Conservation (phyloP, 1,284 basidiomycete species). For the Porogramme epimiltina region DNA sequence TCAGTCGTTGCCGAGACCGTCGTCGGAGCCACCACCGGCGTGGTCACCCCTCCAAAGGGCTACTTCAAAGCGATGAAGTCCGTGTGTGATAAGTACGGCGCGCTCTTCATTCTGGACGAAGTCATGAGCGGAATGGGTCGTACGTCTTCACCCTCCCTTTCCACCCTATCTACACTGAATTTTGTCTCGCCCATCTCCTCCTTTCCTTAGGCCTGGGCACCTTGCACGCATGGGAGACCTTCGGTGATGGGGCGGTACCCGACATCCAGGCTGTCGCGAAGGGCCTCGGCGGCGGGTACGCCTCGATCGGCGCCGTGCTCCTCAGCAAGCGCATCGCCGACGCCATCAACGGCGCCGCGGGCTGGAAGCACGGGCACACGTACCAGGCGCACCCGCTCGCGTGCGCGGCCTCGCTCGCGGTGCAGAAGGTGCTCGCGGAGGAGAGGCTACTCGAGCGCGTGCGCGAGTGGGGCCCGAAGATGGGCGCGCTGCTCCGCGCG, state of each 20-base stretch:
- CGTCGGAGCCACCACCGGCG: conserved; percentile 82
- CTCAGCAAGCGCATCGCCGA: conserved; percentile 72
- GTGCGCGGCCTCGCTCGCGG: conserved; percentile 78
- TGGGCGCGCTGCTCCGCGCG: conserved; percentile 56
- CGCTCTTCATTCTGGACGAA: conserved; percentile 86
- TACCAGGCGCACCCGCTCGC: conserved; percentile 77
- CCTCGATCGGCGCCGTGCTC: conserved; percentile 80
- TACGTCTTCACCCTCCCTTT: conserved; percentile 35
- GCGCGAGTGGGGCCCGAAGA: conserved; percentile 60
- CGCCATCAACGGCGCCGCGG: conserved; percentile 67
- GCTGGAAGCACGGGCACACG: conserved; percentile 85
- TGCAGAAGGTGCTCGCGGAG: conserved; percentile 69
- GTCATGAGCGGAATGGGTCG: conserved; percentile 88
- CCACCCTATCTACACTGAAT: too few relatives aligned
- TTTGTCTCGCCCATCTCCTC: not conserved
- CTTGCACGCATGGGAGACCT: conserved; percentile 83
- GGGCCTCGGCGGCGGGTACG: conserved; percentile 86
- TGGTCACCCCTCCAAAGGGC: conserved; percentile 72
- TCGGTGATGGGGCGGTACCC: conserved; percentile 73
- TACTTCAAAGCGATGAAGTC: conserved; percentile 84
- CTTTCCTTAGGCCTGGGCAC: conserved; percentile 71
- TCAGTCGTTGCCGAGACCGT: conserved; percentile 83
- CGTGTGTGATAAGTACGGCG: conserved; percentile 86
- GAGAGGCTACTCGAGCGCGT: conserved; percentile 74
- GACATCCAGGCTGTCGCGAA: conserved; percentile 88